A percentile compares a stretch with the other conserved stretches of the same genome.
Conservation (phyloP, 2,329 filamentous ascomycete species). For the Alternaria rosae region DNA sequence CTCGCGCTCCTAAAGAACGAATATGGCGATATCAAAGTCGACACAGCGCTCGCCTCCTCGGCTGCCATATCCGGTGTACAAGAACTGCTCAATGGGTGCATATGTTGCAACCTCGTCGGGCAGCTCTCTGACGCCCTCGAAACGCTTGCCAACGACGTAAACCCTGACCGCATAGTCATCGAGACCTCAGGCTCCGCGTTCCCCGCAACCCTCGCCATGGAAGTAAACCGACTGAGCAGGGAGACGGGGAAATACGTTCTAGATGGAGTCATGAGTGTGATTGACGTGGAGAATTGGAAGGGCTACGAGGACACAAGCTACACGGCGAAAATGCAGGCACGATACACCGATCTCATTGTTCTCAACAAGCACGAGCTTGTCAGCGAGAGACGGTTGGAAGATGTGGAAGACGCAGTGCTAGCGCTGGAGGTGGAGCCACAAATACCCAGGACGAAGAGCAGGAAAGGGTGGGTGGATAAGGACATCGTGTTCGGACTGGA, state of each 20-base stretch:
- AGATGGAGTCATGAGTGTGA: conserved; percentile 87
- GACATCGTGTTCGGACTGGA: conserved; percentile 89
- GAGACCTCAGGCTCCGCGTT: conserved; percentile 87
- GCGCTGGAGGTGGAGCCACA: conserved; percentile 79
- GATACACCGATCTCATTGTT: conserved; percentile 88
- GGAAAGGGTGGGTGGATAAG: conserved; percentile 78
- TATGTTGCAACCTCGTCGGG: conserved; percentile 98
- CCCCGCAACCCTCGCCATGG: conserved; percentile 88
- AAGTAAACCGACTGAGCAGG: conserved; percentile 80
- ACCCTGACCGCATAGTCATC: conserved; percentile 86
- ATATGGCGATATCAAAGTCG: conserved; percentile 92
- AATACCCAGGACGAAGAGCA: conserved; percentile 83
- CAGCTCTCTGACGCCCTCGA: conserved; percentile 82
- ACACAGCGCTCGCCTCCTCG: conserved; percentile 86
- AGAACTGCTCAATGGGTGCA: conserved; percentile 95
- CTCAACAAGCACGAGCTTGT: conserved; percentile 92
- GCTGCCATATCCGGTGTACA: conserved; percentile 86
- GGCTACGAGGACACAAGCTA: conserved; percentile 92
- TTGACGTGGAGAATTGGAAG: conserved; percentile 94
- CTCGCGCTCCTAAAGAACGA: conserved; percentile 98
- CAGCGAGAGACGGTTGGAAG: conserved; percentile 76
- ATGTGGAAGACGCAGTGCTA: conserved; percentile 78
- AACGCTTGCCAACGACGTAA: conserved; percentile 68
- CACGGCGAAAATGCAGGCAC: conserved; percentile 86
- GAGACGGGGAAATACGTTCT: conserved; percentile 75